Evolutionary conservation across 352 stramenopile genomes (phyloP).

Genomic region (Phytophthora cactorum): DNA sequence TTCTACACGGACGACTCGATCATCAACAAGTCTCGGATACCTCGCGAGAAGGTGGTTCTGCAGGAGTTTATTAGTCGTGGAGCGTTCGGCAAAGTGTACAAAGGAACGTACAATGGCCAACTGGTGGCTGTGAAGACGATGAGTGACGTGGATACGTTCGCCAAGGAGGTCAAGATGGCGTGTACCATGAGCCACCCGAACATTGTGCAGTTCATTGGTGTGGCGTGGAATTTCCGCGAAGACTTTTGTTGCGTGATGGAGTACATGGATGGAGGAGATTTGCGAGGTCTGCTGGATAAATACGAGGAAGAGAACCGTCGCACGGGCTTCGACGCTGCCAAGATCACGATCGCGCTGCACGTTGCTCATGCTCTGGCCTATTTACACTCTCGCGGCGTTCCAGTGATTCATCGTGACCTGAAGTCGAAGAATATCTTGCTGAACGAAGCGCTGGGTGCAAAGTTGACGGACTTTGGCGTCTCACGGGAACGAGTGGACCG

Average conservation of each 20-base stretch:
- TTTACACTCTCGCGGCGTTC: conserved; percentile 45
- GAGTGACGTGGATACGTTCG: conserved; percentile 35
- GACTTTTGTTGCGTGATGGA: conserved; percentile 48
- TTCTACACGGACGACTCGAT: conserved; percentile 29
- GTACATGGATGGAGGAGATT: conserved; percentile 32
- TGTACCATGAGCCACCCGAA: conserved; percentile 22
- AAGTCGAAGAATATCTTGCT: conserved; percentile 41
- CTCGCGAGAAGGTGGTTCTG: conserved; percentile 37
- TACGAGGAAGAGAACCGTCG: conserved; percentile 27
- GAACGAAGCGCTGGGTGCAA: conserved; percentile 50
- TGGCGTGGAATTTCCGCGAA: conserved; percentile 40
- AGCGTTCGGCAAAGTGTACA: conserved; percentile 48
- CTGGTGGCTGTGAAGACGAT: conserved; percentile 50
- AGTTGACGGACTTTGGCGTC: conserved; percentile 72
- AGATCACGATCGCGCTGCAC: conserved; percentile 31
- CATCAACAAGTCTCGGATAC: conserved; percentile 35
- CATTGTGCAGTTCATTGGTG: conserved; percentile 49
- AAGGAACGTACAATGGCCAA: conserved; percentile 32
- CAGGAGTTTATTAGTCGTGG: conserved; percentile 36
- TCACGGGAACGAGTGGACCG: conserved; percentile 33
- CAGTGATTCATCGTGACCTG: conserved; percentile 46
- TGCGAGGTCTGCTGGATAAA: conserved; percentile 42
- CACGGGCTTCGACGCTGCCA: conserved; percentile 30
- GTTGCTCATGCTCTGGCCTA: conserved; percentile 51
- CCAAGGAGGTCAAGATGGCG: conserved; percentile 43